Evolutionary conservation across 129 eudicot species (phyloP), one percentile per base, ranked within the genome.

Genomic region (Logfia minima): DNA sequence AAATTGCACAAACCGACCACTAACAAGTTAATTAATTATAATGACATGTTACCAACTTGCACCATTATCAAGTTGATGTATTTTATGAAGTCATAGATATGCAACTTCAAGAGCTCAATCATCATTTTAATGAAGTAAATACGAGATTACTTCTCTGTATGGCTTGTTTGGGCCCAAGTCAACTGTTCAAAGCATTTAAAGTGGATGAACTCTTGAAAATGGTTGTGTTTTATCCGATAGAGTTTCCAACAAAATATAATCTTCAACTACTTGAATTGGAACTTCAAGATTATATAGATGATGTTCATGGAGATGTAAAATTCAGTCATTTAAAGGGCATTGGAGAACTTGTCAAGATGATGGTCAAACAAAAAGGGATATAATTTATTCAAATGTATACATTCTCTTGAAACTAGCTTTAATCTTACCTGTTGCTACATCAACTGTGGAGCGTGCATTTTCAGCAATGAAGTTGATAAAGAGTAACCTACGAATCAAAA

Each of bases 381-480:
- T 48, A 8, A 48, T 48, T 8, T 45, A 45, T 45, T 14, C 17
- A 0, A 45, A 45, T 2, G 16, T 45, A 14, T 45, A 45, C 1
- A 5, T 13, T 48, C 55, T 48, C 18, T 13, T 56, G 24, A 56
- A 56, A 56, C 22, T 56, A 5, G 62, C 62, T 11, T 18, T 56
- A n/a, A n/a, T 56, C 22, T 56, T 56, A 9, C 62, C 0, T n/a
- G 62, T 56, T 56, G 62, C 26, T 5, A 56, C 62, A 56, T 56
- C 62, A 16, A 18, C 22, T 56, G 62, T 56, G 6, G 62, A 56
- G 23, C 62, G 62, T n/a, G 26, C 62, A 2, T 56, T 56, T 56
- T 56, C 62, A 56, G 62, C 62, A 56, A 56, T 56, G 62, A 56
- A 56, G 62, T 56, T 55, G 62, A 56, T 56, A 56, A 56, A 56